These are phyloP conservation scores for Pharnaceum exiguum DNA, from an alignment of 148 eudicot genomes.

Conservation along the genomic window DNA sequence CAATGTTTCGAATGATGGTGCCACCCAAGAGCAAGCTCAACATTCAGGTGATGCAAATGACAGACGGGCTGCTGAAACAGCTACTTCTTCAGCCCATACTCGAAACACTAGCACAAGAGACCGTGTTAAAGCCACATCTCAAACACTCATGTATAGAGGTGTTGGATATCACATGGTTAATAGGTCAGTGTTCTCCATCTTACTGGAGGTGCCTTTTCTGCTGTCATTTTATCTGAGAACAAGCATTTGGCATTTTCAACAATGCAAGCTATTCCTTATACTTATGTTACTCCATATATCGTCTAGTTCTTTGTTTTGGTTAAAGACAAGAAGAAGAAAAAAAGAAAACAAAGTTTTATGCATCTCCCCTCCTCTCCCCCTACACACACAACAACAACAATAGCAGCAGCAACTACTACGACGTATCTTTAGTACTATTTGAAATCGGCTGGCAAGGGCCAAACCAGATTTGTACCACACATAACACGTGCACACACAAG, in stretches of 20 bases:
- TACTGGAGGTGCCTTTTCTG: background rate
- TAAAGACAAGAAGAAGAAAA: background rate
- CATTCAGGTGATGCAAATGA: conserved; percentile 30
- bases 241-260: background rate
- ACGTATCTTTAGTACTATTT: no score
- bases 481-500: no score
- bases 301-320: no score
- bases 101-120: conserved; percentile 44
- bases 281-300: background rate
- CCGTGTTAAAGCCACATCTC: conserved; percentile 52
- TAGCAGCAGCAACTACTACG: no score
- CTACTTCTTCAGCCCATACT: conserved; percentile 28
- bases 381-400: no score
- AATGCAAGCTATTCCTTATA: background rate
- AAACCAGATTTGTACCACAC: no score
- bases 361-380: no score
- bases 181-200: conserved; percentile 49
- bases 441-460: no score
- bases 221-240: background rate
- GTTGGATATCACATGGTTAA: conserved; percentile 97
- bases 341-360: background rate
- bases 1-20: conserved; percentile 31
- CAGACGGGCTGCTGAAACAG: conserved; percentile 27
- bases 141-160: conserved; percentile 58
- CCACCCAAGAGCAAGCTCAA: conserved; percentile 26